Conservation (phyloP, 257 asterid species). For the Plantago elongata region DNA sequence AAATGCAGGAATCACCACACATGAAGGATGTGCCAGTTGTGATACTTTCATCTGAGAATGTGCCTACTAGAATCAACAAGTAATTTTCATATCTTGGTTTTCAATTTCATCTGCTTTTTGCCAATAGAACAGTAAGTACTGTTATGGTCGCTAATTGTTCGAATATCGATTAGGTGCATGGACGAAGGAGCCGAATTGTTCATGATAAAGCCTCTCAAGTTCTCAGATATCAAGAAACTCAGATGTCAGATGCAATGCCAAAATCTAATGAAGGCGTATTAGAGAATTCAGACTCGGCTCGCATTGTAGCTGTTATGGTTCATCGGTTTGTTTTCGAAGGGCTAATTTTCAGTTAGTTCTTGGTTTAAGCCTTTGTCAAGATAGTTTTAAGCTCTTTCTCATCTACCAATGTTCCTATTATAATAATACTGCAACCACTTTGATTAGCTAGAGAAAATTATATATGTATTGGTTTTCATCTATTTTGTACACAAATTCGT, state of each 20-base stretch:
- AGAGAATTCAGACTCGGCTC: background rate
- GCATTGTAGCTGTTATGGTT: background rate
- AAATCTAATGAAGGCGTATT: slow-evolving; percentile 9
- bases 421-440: too few relatives aligned
- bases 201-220: slow-evolving; percentile 64
- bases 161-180: slow-evolving; percentile 33
- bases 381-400: background rate
- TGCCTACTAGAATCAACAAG: slow-evolving; percentile 56
- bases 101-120: background rate
- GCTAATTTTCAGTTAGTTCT: slow-evolving; percentile 5
- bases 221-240: slow-evolving; percentile 51
- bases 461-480: too few relatives aligned
- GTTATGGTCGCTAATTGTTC: background rate
- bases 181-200: slow-evolving; percentile 72
- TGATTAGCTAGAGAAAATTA: too few relatives aligned
- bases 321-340: slow-evolving; percentile 1
- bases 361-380: background rate
- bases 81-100: slow-evolving; percentile 17
- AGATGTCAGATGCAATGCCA: slow-evolving; percentile 34
- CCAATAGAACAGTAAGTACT: too few relatives aligned
- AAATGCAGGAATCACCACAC: slow-evolving; percentile 43
- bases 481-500: too few relatives aligned
- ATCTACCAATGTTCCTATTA: too few relatives aligned
- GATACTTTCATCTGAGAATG: slow-evolving; percentile 63
- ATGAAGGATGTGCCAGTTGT: slow-evolving; percentile 63